phyloP scores from a whole-genome alignment of 2,329 filamentous ascomycete species.

The Alternaria triticina region DNA sequence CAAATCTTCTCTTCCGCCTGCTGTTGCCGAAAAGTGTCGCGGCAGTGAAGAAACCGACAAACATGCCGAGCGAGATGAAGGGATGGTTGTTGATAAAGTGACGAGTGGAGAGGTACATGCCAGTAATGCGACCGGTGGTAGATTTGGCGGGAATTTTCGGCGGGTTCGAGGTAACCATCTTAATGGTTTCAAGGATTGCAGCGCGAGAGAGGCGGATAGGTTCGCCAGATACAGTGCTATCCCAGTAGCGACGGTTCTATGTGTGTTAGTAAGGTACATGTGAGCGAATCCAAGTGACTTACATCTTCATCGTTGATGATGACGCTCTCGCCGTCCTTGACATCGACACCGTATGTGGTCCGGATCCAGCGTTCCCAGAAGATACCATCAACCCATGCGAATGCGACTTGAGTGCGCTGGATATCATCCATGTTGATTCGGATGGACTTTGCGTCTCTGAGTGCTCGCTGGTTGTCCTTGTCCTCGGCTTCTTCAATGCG shows the following conservation, averaged over 20 bases:
- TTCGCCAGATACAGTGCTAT: conserved; percentile 86
- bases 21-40: conserved; percentile 46
- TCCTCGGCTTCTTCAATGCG: conserved; percentile 97
- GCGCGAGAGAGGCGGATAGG: conserved; percentile 88
- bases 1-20: conserved; percentile 52
- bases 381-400: conserved; percentile 95
- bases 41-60: conserved; percentile 64
- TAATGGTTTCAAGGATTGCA: conserved; percentile 85
- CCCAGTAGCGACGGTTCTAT: conserved; percentile 93
- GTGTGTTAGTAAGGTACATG: conserved; percentile 8
- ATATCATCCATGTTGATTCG: conserved; percentile 89
- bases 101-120: conserved; percentile 64
- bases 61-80: conserved; percentile 58
- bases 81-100: conserved; percentile 54
- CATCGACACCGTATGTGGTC: conserved; percentile 92
- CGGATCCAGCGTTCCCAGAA: conserved; percentile 98
- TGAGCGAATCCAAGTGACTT: conserved; percentile 53
- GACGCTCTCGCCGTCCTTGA: conserved; percentile 84
- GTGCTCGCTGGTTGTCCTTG: conserved; percentile 83
- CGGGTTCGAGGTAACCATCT: conserved; percentile 71
- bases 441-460: conserved; percentile 87
- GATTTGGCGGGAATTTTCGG: conserved; percentile 77
- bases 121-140: conserved; percentile 74
- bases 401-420: conserved; percentile 85
- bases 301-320: conserved; percentile 98